These are phyloP conservation scores for Saccharomyces paradoxus DNA, from an alignment of 805 yeast species.

Conservation along the genomic window DNA sequence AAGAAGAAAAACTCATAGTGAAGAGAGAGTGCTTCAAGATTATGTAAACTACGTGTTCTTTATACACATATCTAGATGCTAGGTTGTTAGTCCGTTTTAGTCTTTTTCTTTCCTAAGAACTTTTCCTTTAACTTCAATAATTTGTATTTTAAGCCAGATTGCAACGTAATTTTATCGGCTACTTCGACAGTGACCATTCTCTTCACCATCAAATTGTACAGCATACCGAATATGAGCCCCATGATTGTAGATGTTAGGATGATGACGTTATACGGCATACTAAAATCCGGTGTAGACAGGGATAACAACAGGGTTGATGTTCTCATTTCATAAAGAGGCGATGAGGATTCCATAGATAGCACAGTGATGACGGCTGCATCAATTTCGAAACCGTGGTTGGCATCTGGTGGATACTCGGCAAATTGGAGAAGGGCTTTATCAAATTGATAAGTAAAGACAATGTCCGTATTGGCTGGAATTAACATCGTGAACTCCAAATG, in stretches of 20 bases:
- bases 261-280: constrained; percentile 97
- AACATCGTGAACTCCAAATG: constrained; percentile 63
- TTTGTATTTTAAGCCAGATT: constrained; percentile 16
- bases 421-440: constrained; percentile 79
- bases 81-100: background rate
- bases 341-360: constrained; percentile 26
- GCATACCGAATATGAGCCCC: constrained; percentile 83
- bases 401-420: constrained; percentile 98
- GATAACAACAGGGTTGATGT: constrained; percentile 82
- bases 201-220: constrained; percentile 71
- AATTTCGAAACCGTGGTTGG: constrained; percentile 93
- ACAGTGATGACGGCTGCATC: constrained; percentile 81
- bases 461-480: constrained; percentile 56
- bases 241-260: constrained; percentile 87
- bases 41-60: background rate
- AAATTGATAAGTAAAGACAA: constrained; percentile 64
- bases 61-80: background rate
- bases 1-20: constrained; percentile 1
- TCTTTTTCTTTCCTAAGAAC: background rate
- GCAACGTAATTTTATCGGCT: constrained; percentile 32
- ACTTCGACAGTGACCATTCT: constrained; percentile 70
- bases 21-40: background rate
- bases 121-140: constrained; percentile 11
- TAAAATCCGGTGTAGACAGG: constrained; percentile 93
- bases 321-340: constrained; percentile 43